Evolutionary conservation across 108 stramenopile species (phyloP), one percentile per base, ranked within the genome.

Genomic region (Mediolabrus comicus): DNA sequence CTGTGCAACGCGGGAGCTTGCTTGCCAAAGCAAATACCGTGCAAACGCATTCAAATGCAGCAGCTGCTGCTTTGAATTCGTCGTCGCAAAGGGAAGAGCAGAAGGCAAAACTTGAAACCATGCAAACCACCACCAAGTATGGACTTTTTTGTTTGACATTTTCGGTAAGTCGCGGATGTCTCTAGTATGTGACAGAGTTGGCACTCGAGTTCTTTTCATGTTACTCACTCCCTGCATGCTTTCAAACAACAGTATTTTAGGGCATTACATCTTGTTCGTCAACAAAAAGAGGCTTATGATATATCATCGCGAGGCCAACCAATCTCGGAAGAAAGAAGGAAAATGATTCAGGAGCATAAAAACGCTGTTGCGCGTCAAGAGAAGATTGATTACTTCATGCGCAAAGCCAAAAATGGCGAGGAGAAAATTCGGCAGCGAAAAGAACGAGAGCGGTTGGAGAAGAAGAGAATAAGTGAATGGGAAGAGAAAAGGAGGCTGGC

Each of bases 101-200:
- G 14, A 34, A 27, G 4, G 64, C 52, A 33, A 38, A 59, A 27
- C 39, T 75, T 12, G 49, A 55, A 8, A 30, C 16, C 2, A 33
- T 68, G 26, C 66, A 75, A 52, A 56, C 52, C 28, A 68, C 33
- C 28, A 54, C 67, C 32, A 67, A 33, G 24, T 66, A 74, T 57
- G 65, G 56, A 39, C 9, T 75, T 4, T 75, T 75, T 25, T 62
- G 60, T 19, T 38, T 75, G 16, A 75, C 67, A 9, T 75, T 75
- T 27, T 38, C 36, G n/a, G n/a, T n/a, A n/a, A n/a, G n/a, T n/a
- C n/a, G n/a, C n/a, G n/a, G n/a, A n/a, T n/a, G n/a, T n/a, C n/a
- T n/a, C n/a, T n/a, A n/a, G n/a, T n/a, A n/a, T n/a, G n/a, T n/a
- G n/a, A n/a, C n/a, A n/a, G n/a, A n/a, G n/a, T n/a, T n/a, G n/a